Evolutionary conservation across 1,139 yeast genomes (phyloP), one percentile per base, ranked within the genome.

Genomic region (Spathaspora sp.): DNA sequence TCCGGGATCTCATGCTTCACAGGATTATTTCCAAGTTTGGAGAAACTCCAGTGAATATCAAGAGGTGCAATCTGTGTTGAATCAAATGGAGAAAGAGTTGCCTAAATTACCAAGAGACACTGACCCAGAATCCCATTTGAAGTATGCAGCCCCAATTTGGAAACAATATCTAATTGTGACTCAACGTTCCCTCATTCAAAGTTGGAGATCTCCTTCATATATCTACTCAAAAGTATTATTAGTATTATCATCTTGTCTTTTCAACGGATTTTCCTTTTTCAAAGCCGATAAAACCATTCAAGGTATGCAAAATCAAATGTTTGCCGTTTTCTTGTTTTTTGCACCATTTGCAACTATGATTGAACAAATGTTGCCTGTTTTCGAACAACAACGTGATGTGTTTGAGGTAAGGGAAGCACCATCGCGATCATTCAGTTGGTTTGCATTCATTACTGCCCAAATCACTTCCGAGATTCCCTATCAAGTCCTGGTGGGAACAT

Each of bases 401-500:
- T 70, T 67, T 49, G 73, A 68, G 51, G 70, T 63, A 20, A 60
- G 74, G 53, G 69, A 64, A 52, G 53, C 67, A 13, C 73, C 71
- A 26, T 65, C 69, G 6, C 64, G 60, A 51, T 61, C 67, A 0
- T 64, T 59, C 39, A 59, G 64, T 43, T 64, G 69, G 69, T 48
- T 60, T 42, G 56, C 67, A 15, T 64, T 61, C 59, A 69, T 89
- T 52, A 54, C 74, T 34, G 81, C 87, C 24, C 91, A 88, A 65
- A 72, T 89, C 42, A 64, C 83, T 16, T 82, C 80, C 31, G 97
- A 89, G 61, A 63, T 87, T 36, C 96, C 96, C 27, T 86, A 88
- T 85, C 86, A 86, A 59, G 54, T 81, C 13, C 50, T 81, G 3
- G 72, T 78, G 47, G 90, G 90, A 52, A 82, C 90, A 1, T 20